phyloP scores from a whole-genome alignment of 345 rosid genomes.

The Euclidium syriacum region DNA sequence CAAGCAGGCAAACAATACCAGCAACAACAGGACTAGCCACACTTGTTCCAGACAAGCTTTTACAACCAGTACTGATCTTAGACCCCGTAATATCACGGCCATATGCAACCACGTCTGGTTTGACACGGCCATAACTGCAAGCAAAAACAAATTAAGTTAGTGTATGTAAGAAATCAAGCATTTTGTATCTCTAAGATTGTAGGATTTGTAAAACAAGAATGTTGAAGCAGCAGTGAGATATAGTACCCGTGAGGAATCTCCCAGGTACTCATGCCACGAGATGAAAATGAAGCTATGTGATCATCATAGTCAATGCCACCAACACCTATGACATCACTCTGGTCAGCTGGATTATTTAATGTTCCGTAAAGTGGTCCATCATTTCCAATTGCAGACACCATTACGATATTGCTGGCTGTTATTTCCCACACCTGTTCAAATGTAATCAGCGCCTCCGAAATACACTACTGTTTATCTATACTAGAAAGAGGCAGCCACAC shows the following conservation, averaged over 20 bases:
- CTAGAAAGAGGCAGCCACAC: constrained; percentile 4
- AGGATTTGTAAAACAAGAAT: not conserved
- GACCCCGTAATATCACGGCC: constrained; percentile 97
- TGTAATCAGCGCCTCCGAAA: constrained; percentile 6
- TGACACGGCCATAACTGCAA: constrained; percentile 86
- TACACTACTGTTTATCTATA: constrained; percentile 5
- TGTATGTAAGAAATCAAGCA: not conserved
- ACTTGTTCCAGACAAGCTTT: constrained; percentile 96
- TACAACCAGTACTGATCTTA: constrained; percentile 94
- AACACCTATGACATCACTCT: constrained; percentile 96
- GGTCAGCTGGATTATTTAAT: constrained; percentile 97
- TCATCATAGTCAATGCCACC: constrained; percentile 97
- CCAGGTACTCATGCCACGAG: constrained; percentile 99
- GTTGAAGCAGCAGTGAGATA: constrained; percentile 4
- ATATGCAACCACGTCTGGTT: constrained; percentile 96
- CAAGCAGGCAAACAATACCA: constrained; percentile 94
- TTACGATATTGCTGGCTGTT: constrained; percentile 92
- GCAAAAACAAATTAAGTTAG: constrained; percentile 2
- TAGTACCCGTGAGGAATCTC: constrained; percentile 97
- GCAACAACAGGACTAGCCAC: constrained; percentile 99
- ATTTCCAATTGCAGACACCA: constrained; percentile 99
- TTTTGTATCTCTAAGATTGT: not conserved
- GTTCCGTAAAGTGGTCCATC: constrained; percentile 99
- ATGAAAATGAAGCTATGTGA: constrained; percentile 96
- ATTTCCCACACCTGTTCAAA: constrained; percentile 90